phyloP scores from a whole-genome alignment of 768 basidiomycete genomes.

The Termitomyces sp. region DNA sequence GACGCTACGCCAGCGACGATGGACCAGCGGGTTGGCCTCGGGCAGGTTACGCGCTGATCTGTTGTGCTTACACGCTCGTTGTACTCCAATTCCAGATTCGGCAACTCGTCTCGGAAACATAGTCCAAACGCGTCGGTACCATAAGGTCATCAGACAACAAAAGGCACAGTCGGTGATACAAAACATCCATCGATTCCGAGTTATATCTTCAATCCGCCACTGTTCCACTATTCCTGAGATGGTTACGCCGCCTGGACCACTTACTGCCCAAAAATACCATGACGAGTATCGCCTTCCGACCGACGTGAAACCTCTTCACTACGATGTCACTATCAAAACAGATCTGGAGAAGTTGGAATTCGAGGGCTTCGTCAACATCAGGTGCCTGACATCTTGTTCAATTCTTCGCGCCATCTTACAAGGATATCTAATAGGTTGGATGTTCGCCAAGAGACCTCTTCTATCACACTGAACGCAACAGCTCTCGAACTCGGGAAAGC shows the following conservation, averaged over 20 bases:
- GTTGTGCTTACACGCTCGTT: neutral
- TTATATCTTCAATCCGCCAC: slow-evolving; percentile 11
- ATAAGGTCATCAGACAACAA: slow-evolving; percentile 12
- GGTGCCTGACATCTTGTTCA: slow-evolving; percentile 31
- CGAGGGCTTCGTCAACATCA: slow-evolving; percentile 68
- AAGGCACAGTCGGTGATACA: slow-evolving; percentile 5
- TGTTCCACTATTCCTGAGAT: slow-evolving; percentile 19
- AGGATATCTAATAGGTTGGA: slow-evolving; percentile 43
- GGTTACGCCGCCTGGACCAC: slow-evolving; percentile 16
- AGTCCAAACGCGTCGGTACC: slow-evolving; percentile 8
- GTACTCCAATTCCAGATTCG: neutral
- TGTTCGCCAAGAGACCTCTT: slow-evolving; percentile 52
- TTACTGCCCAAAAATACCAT: slow-evolving; percentile 19
- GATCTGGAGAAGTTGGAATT: slow-evolving; percentile 77
- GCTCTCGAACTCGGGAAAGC: slow-evolving; percentile 53
- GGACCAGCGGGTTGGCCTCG: neutral
- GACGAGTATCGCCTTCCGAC: slow-evolving; percentile 58
- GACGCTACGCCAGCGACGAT: slow-evolving; percentile 10
- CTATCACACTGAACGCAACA: slow-evolving; percentile 60
- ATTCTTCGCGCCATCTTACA: neutral
- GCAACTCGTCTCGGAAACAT: slow-evolving; percentile 1
- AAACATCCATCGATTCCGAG: slow-evolving; percentile 5
- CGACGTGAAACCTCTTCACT: slow-evolving; percentile 66
- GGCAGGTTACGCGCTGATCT: neutral
- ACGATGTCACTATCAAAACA: slow-evolving; percentile 73